Evolutionary conservation across 495 filamentous ascomycete genomes (phyloP).

Genomic region (Xylona heveae): DNA sequence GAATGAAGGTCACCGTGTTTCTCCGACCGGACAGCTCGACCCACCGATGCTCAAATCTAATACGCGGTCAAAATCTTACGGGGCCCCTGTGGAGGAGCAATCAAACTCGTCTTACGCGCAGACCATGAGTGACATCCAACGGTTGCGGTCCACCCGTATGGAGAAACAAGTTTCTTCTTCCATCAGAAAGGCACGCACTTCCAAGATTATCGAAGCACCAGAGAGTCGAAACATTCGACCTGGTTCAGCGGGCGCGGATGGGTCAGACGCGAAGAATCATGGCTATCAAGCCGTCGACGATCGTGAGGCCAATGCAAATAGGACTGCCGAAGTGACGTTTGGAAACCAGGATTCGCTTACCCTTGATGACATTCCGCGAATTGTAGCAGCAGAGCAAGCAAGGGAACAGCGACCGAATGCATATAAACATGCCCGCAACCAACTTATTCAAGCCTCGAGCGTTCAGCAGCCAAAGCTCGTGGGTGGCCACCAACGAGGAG

Average conservation of each 20-base stretch:
- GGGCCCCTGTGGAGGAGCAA: conserved; percentile 20
- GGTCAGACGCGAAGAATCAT: conserved; percentile 29
- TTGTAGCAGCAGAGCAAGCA: conserved; percentile 88
- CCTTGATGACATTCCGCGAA: conserved; percentile 91
- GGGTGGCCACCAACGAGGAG: conserved; percentile 56
- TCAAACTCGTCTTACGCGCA: conserved; percentile 65
- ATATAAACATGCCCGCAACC: conserved; percentile 50
- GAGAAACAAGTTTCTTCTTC: conserved; percentile 85
- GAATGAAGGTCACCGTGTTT: conserved; percentile 34
- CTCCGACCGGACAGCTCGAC: conserved; percentile 17
- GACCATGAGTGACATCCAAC: conserved; percentile 82
- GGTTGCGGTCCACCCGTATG: conserved; percentile 77
- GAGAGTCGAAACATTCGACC: conserved; percentile 57
- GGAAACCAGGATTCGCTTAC: conserved; percentile 82
- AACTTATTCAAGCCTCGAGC: conserved; percentile 35
- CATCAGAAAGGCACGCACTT: conserved; percentile 72
- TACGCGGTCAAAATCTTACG: conserved; percentile 53
- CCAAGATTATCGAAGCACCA: conserved; percentile 80
- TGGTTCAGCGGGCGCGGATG: conserved; percentile 55
- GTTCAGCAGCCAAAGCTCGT: conserved; percentile 47
- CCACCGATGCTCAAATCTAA: conserved; percentile 35
- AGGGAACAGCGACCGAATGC: conserved; percentile 79
- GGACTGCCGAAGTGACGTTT: conserved; percentile 57
- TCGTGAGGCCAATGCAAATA: conserved; percentile 48
- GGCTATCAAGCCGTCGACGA: conserved; percentile 76